phyloP scores from a whole-genome alignment of 192 early-diverging fungal species.

The Podila epigama region DNA sequence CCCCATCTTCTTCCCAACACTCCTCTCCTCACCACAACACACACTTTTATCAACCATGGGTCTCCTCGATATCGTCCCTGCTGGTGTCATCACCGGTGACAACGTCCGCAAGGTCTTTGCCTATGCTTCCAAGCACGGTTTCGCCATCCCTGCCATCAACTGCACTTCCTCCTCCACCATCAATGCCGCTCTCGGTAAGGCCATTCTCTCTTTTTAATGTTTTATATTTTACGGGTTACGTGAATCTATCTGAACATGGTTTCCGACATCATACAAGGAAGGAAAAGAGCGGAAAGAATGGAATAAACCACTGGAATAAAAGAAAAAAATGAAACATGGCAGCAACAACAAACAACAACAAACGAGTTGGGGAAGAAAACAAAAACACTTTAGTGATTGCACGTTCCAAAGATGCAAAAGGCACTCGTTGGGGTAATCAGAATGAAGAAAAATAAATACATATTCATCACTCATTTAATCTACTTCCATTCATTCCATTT shows the following conservation, averaged over 20 bases:
- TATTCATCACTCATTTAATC: neutral
- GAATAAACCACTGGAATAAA: too few relatives aligned
- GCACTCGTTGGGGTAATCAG: neutral
- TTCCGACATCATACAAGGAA: neutral
- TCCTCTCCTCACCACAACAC: neutral
- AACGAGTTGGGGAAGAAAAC: too few relatives aligned
- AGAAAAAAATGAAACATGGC: too few relatives aligned
- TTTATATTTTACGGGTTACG: neutral
- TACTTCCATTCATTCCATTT: neutral
- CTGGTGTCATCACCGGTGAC: constrained; percentile 95
- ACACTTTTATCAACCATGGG: constrained; percentile 62
- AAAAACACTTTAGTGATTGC: too few relatives aligned
- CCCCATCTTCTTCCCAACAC: neutral
- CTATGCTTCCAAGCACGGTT: constrained; percentile 79
- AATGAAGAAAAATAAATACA: neutral
- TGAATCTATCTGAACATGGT: neutral
- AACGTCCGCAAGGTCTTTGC: constrained; percentile 84
- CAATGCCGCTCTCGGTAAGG: constrained; percentile 81
- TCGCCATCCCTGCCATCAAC: constrained; percentile 97
- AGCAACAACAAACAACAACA: too few relatives aligned
- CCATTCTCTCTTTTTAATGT: neutral
- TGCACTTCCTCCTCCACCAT: constrained; percentile 92
- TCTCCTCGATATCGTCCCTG: constrained; percentile 82
- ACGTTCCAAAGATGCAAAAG: too few relatives aligned
- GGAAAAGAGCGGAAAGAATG: too few relatives aligned